Evolutionary conservation across 2,329 filamentous ascomycete genomes (phyloP).

Genomic region (Lecanoromycetidae sp.): DNA sequence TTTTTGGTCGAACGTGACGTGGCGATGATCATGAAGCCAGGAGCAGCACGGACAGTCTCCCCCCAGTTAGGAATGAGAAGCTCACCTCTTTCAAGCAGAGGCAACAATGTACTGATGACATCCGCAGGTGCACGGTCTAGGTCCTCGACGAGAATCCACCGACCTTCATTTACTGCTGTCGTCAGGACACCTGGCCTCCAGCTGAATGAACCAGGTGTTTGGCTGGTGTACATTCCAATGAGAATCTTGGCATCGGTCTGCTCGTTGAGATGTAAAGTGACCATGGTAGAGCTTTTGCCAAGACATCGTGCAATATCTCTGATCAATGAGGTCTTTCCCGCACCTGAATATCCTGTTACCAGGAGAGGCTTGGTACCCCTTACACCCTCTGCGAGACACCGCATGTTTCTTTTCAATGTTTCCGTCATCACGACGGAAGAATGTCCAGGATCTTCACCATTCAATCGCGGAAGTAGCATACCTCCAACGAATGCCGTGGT

Average conservation of each 20-base stretch:
- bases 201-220: slow-evolving; percentile 74
- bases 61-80: slow-evolving; percentile 80
- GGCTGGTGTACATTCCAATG: slow-evolving; percentile 85
- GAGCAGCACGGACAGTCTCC: slow-evolving; percentile 69
- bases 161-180: slow-evolving; percentile 81
- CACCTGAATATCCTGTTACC: slow-evolving; percentile 69
- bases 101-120: slow-evolving; percentile 82
- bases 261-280: slow-evolving; percentile 92
- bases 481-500: slow-evolving; percentile 54
- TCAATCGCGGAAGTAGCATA: slow-evolving; percentile 54
- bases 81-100: slow-evolving; percentile 84
- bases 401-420: slow-evolving; percentile 63
- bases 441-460: slow-evolving; percentile 35
- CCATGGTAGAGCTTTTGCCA: slow-evolving; percentile 67
- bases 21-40: slow-evolving; percentile 81
- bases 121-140: slow-evolving; percentile 89
- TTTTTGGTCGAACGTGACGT: slow-evolving; percentile 64
- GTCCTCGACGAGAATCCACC: slow-evolving; percentile 96
- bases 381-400: slow-evolving; percentile 54
- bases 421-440: slow-evolving; percentile 54
- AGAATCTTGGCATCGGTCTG: slow-evolving; percentile 97
- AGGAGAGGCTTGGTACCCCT: slow-evolving; percentile 60
- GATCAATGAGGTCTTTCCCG: slow-evolving; percentile 79
- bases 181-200: slow-evolving; percentile 92
- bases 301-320: slow-evolving; percentile 71